Evolutionary conservation across 2,329 filamentous ascomycete genomes (phyloP), one percentile per base, ranked within the genome.

Genomic region (Sarocladium kiliense): DNA sequence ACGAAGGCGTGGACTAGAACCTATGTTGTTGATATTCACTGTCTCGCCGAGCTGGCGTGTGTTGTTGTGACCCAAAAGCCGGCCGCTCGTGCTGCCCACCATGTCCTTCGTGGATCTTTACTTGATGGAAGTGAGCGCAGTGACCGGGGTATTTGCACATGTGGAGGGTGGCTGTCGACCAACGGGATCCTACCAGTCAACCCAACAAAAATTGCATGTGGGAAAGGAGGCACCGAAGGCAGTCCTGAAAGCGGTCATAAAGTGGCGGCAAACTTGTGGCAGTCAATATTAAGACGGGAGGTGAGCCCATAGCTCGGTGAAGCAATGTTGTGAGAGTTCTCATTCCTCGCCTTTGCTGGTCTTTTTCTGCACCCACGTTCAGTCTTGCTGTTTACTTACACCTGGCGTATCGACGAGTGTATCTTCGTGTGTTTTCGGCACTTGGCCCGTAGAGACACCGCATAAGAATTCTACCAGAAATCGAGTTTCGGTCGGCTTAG

Each of bases 171-270:
- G 44, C 44, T 30, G 25, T 21, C 23, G 27, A 16, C 47, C 47
- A 51, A 51, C 27, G 47, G 11, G 47, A 36, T n/a, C 44, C 44
- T 32, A n/a, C 23, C 23, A 49, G 44, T 49, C 44, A 30, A 49
- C 3, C 27, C 18, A 51, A 36, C 27, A 51, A 51, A n/a, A 23
- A 51, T 51, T 51, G 23, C 47, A 34, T 9, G 47, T 23, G 44
- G 44, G 26, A 51, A 36, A 36, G 26, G 47, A 51, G 47, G 27
- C 47, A 21, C 18, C n/a, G n/a, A n/a, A n/a, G 44, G n/a, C 25
- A 11, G 26, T 18, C 12, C 47, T 51, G 30, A 23, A 36, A 36
- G 26, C 44, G 44, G 44, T 27, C 11, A 30, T 47, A 23, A 26
- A n/a, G 44, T 18, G 44, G 25, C 44, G 9, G 44, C 44, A 9